Evolutionary conservation across 2,329 filamentous ascomycete genomes (phyloP).

Genomic region (Colletotrichum incanum): DNA sequence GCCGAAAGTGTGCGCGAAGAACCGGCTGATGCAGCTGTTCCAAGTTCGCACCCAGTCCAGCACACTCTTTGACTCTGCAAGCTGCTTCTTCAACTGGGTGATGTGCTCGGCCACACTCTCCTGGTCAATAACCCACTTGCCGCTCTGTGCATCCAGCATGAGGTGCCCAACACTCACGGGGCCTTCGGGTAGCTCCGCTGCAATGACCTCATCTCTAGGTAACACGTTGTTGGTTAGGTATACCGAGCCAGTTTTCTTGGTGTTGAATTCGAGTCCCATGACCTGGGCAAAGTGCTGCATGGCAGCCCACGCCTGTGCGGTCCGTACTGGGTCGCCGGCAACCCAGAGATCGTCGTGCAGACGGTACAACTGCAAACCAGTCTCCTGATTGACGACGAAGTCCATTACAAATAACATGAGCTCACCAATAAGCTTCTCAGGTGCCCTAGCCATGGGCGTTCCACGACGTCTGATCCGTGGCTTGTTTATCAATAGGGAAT

Average conservation of each 20-base stretch:
- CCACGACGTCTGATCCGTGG: conserved; percentile 67
- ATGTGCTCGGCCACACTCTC: conserved; percentile 68
- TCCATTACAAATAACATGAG: conserved; percentile 76
- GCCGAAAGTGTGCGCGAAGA: conserved; percentile 64
- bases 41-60: conserved; percentile 59
- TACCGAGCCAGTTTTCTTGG: conserved; percentile 58
- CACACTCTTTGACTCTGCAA: conserved; percentile 65
- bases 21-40: conserved; percentile 63
- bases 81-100: conserved; percentile 67
- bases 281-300: conserved; percentile 57
- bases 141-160: conserved; percentile 59
- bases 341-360: conserved; percentile 69
- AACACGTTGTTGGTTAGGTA: conserved; percentile 48
- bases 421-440: conserved; percentile 75
- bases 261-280: conserved; percentile 58
- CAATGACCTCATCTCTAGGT: conserved; percentile 43
- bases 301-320: conserved; percentile 59
- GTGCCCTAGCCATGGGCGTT: conserved; percentile 71
- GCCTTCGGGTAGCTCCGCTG: conserved; percentile 62
- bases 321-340: conserved; percentile 56
- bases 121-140: conserved; percentile 69
- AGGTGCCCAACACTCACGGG: conserved; percentile 71
- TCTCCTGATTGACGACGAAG: conserved; percentile 73
- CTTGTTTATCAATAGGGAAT: conserved; percentile 64
- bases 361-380: conserved; percentile 72